phyloP scores from a whole-genome alignment of 2,329 filamentous ascomycete species.

The Alternaria postmessia region DNA sequence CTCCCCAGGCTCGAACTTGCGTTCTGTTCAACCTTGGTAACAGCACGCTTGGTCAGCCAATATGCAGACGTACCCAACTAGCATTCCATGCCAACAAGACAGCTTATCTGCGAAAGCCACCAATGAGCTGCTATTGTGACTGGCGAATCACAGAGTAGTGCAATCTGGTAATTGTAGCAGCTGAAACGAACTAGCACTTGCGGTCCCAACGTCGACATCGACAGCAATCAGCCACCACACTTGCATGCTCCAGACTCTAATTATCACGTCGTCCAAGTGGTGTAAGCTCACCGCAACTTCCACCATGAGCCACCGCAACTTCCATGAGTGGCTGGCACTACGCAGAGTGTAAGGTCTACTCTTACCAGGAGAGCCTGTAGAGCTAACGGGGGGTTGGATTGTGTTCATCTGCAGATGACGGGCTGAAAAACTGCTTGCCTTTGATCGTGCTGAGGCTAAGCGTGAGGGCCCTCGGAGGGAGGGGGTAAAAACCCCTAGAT shows the following conservation, averaged over 20 bases:
- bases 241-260: not conserved
- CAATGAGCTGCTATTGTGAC: not conserved
- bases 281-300: not conserved
- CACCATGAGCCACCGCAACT: not conserved
- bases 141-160: slow-evolving; percentile 3
- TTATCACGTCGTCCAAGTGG: not conserved
- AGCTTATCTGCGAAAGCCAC: not conserved
- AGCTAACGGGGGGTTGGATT: not conserved
- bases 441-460: not conserved
- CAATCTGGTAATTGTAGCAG: not conserved
- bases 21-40: not conserved
- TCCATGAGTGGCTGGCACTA: not conserved
- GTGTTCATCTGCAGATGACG: not conserved
- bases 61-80: not conserved
- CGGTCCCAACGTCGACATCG: not conserved
- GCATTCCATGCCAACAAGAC: not conserved
- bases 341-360: not conserved
- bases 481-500: not conserved
- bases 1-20: not conserved
- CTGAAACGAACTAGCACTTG: slow-evolving; percentile 4
- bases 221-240: not conserved
- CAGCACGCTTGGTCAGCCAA: not conserved
- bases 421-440: not conserved
- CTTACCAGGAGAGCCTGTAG: not conserved
- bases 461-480: not conserved